Evolutionary conservation across 2,329 filamentous ascomycete species (phyloP), one percentile per base, ranked within the genome.

Genomic region (Scopulariopsis brevicaulis): DNA sequence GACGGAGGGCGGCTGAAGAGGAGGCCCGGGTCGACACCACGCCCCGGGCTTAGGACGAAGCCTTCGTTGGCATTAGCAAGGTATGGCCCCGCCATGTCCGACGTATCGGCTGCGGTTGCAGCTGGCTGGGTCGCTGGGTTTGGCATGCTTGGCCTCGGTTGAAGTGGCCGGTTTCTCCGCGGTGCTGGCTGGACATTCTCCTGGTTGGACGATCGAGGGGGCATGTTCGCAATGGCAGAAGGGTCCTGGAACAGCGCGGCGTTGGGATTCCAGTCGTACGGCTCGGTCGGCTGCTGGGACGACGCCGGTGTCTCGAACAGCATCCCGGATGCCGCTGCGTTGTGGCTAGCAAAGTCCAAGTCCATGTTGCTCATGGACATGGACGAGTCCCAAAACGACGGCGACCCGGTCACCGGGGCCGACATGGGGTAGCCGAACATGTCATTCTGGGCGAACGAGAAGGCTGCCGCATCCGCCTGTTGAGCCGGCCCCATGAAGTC

Each of bases 391-490:
- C 83, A 86, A 61, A 84, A 85, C 43, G 75, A 79, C 2, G 72
- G 68, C 1, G 78, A 73, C 3, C 74, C 74, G 2, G 74, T 74
- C 35, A 75, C 75, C 22, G 81, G 77, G 2, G 79, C 80, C n/a
- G 82, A 81, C 68, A 85, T 73, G 32, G 82, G 79, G 64, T 82
- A 84, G 28, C 73, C 74, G 65, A 84, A 85, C 68, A 85, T 73
- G 63, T 85, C 82, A 58, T 73, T 73, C 14, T 77, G 71, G 24
- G 73, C 71, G 20, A 72, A 71, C 63, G 78, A 73, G 62, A 78
- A 77, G 12, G 68, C 67, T 32, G 73, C 67, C 69, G 82, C 72
- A 51, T 77, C 76, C 53, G 70, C 70, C 63, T 79, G 77, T 59
- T 75, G 76, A n/a, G 75, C 72, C 57, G 72, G 71, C 28, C 71